Evolutionary conservation across 2,329 filamentous ascomycete genomes (phyloP), one percentile per base, ranked within the genome.

Genomic region (Ascochyta pisi): DNA sequence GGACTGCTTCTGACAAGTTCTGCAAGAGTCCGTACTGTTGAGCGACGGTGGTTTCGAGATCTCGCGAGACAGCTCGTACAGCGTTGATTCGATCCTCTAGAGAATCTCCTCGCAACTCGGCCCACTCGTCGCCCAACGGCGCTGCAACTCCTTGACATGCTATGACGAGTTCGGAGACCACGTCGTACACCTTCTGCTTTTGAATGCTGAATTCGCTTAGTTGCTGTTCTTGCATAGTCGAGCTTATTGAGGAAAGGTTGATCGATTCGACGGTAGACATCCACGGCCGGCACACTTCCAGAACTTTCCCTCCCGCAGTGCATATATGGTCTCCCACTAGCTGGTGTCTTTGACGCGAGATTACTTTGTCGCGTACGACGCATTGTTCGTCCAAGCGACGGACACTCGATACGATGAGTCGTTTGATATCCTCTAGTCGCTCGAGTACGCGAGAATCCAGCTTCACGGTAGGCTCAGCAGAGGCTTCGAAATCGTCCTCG

Each of bases 171-270:
- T 98, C 95, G 8, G 92, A 93, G 51, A 96, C 89, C 56, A 92
- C 90, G 75, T 98, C 95, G 76, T 98, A 98, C 16, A 96, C 82
- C 65, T 89, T 90, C 75, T 99, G 95, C 77, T 98, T 98, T 74
- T 96, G 91, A 29, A 88, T 85, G 68, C 88, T 89, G 73, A 97
- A 97, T 65, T 98, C 95, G 43, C 87, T 84, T 29, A 98, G 79
- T 66, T 96, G 91, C 0, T 92, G 92, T 39, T 90, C 94, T 72
- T 94, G 90, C 63, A 93, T 89, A 55, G 84, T 88, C 55, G 89
- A 89, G 37, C 88, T 89, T 3, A 98, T 79, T 0, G 89, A 86
- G 0, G 90, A 89, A 13, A 99, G 83, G 67, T 98, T 92, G 73
- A 97, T 90, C 3, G 92, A 96, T 76, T 99, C 95, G 49, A 98